Conservation (phyloP, 306 rosid genomes). For the Rubus idaeus region DNA sequence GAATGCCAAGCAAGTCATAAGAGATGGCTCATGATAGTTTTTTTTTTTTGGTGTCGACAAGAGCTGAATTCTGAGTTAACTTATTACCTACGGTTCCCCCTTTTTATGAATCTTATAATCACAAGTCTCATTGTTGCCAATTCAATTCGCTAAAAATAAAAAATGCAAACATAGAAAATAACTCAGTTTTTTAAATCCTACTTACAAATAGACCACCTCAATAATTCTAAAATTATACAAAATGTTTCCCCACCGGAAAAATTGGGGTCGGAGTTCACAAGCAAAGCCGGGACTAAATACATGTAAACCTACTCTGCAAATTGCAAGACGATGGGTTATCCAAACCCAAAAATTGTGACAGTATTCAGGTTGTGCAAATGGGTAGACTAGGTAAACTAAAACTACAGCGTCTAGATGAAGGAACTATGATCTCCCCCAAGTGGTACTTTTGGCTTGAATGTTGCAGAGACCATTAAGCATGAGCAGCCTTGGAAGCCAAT, state of each 20-base stretch:
- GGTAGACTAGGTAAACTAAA: background rate
- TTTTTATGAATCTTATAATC: too few species aligned
- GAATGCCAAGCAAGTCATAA: background rate
- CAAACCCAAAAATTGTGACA: background rate
- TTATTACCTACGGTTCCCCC: too few species aligned
- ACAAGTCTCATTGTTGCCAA: background rate
- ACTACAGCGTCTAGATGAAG: slow-evolving; percentile 40
- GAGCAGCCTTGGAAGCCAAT: slow-evolving; percentile 66
- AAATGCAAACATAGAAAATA: background rate
- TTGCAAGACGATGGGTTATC: background rate
- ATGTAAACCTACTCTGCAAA: slow-evolving; percentile 3
- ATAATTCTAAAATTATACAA: background rate
- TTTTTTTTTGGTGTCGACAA: too few species aligned
- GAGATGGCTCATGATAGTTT: background rate
- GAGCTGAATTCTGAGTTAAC: too few species aligned
- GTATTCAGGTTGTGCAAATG: background rate
- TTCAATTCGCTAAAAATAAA: background rate
- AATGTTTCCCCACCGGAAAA: background rate
- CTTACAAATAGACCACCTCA: background rate
- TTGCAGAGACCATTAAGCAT: slow-evolving; percentile 50
- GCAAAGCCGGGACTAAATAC: background rate
- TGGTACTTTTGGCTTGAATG: slow-evolving; percentile 77
- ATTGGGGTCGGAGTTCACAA: slow-evolving; percentile 8
- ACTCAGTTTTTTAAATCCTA: background rate
- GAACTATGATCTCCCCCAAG: slow-evolving; percentile 83